Conservation (phyloP, 441 rosid species). For the Eruca vesicaria region DNA sequence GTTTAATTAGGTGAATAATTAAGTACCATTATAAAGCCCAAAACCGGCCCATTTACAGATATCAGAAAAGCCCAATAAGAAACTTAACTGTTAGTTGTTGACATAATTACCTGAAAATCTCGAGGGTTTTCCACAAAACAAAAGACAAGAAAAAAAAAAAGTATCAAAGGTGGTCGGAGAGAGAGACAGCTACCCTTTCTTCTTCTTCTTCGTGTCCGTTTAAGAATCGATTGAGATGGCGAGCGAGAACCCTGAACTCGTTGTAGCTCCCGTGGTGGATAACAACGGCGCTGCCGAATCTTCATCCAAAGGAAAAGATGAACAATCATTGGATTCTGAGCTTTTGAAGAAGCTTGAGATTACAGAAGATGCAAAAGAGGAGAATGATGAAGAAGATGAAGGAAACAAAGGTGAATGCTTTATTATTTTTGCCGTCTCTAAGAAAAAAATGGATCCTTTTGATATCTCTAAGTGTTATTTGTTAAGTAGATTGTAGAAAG, state of each 20-base stretch:
- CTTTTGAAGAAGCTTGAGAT: conserved; percentile 39
- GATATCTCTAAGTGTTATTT: background rate
- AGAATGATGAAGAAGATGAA: conserved; percentile 42
- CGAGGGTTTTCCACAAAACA: background rate
- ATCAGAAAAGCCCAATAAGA: conserved; percentile 6
- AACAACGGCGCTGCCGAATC: conserved; percentile 42
- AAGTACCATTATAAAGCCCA: background rate
- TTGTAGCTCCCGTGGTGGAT: conserved; percentile 39
- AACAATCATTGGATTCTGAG: conserved; percentile 27
- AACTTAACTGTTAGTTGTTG: background rate
- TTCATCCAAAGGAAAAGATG: conserved; percentile 12
- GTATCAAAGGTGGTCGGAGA: background rate
- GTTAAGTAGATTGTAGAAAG: background rate
- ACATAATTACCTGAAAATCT: background rate
- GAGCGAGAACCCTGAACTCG: conserved; percentile 35
- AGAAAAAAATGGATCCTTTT: background rate
- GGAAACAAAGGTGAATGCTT: conserved; percentile 53
- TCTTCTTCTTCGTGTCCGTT: background rate
- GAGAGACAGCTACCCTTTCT: background rate
- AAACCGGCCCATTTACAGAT: background rate
- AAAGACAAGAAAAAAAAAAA: background rate
- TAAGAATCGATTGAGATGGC: conserved; percentile 45
- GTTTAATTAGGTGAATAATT: background rate
- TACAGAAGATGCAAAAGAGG: conserved; percentile 34
- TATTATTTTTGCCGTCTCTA: background rate